Percentiles rank a stretch among this genome's conserved stretches.
Conservation (phyloP, 78 protist species). For the Dictyostelium firmibasis region DNA sequence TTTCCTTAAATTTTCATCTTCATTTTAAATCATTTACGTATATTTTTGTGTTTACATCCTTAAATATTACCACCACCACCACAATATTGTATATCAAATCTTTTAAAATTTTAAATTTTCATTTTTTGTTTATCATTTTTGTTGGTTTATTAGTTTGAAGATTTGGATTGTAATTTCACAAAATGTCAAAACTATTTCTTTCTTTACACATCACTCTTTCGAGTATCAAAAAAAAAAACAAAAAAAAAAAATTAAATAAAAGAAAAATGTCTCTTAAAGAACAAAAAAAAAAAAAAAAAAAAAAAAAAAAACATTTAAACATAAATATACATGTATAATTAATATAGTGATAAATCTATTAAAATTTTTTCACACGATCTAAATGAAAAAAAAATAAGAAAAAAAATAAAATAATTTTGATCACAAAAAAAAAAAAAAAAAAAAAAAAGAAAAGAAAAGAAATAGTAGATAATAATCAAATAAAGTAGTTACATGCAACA, state of each 20-base stretch:
- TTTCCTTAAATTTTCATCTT: background rate
- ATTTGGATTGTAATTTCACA: background rate
- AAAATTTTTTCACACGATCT: background rate
- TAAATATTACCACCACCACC: background rate
- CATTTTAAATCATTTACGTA: background rate
- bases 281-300: no score
- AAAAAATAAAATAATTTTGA: no score
- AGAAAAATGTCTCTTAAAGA: no score
- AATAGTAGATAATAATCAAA: background rate
- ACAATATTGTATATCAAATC: background rate
- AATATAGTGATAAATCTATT: background rate
- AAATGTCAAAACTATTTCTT: background rate
- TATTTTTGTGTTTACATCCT: background rate
- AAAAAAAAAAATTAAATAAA: no score
- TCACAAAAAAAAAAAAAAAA: no score
- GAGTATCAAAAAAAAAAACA: background rate
- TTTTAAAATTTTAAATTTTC: background rate
- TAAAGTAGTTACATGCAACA: background rate
- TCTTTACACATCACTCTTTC: background rate
- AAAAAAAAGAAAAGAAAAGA: no score
- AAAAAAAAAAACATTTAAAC: no score
- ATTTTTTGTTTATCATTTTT: no score
- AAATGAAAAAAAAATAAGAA: background rate
- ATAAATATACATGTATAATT: background rate
- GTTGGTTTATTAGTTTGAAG: background rate